phyloP scores from a whole-genome alignment of 2,329 filamentous ascomycete species.

The Arachnomyces sp. region DNA sequence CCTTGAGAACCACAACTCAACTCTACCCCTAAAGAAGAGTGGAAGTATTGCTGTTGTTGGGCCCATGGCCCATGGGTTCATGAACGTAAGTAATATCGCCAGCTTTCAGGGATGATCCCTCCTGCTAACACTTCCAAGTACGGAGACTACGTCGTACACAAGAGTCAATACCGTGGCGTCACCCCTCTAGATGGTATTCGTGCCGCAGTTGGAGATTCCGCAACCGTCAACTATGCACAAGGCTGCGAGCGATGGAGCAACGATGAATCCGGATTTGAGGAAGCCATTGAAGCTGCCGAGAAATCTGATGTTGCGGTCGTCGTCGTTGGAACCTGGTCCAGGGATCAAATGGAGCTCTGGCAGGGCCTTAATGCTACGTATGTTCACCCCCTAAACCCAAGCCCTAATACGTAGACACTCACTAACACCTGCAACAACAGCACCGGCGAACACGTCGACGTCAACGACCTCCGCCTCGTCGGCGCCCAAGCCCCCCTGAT shows the following conservation, averaged over 20 bases:
- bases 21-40: slow-evolving; percentile 51
- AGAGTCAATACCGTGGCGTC: slow-evolving; percentile 55
- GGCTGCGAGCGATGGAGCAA: slow-evolving; percentile 67
- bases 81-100: slow-evolving; percentile 54
- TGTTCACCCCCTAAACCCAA: slow-evolving; percentile 3
- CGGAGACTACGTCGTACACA: slow-evolving; percentile 64
- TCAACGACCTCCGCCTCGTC: slow-evolving; percentile 55
- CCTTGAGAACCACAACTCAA: slow-evolving; percentile 49
- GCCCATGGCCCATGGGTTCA: slow-evolving; percentile 59
- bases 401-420: not conserved
- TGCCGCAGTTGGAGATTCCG: slow-evolving; percentile 43
- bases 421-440: slow-evolving; percentile 6
- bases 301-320: slow-evolving; percentile 64
- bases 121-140: slow-evolving; percentile 38
- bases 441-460: slow-evolving; percentile 66
- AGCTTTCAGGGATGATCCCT: slow-evolving; percentile 7
- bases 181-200: slow-evolving; percentile 63
- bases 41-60: slow-evolving; percentile 67
- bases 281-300: slow-evolving; percentile 57
- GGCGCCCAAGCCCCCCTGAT: slow-evolving; percentile 62
- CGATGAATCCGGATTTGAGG: slow-evolving; percentile 58
- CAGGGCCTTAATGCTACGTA: slow-evolving; percentile 58
- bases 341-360: slow-evolving; percentile 66
- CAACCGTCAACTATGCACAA: slow-evolving; percentile 56
- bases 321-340: slow-evolving; percentile 66